These are phyloP conservation scores for Phytophthora constricta DNA, from an alignment of 352 stramenopile species.

Conservation along the genomic window DNA sequence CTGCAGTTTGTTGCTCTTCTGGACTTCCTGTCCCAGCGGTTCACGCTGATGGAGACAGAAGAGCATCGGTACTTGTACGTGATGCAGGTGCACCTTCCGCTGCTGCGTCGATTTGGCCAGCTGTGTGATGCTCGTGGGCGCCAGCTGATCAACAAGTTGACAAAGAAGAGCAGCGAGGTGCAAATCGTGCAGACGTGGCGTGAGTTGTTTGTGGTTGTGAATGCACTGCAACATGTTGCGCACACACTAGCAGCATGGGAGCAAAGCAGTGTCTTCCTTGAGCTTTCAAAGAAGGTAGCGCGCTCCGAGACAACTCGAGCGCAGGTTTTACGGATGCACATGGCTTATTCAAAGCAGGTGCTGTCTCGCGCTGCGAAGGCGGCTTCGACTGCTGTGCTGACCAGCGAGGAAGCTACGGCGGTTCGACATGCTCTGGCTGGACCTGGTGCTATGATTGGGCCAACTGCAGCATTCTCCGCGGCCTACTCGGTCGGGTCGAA, in stretches of 20 bases:
- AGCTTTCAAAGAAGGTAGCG: conserved; percentile 64
- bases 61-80: conserved; percentile 83
- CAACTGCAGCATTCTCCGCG: conserved; percentile 67
- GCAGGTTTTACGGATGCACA: conserved; percentile 66
- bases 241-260: conserved; percentile 62
- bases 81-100: conserved; percentile 64
- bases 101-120: conserved; percentile 49
- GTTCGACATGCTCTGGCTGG: conserved; percentile 73
- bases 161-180: conserved; percentile 12
- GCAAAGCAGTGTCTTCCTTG: conserved; percentile 71
- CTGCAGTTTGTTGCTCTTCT: conserved; percentile 57
- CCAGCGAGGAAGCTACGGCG: conserved; percentile 70
- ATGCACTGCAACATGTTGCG: conserved; percentile 51
- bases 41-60: conserved; percentile 65
- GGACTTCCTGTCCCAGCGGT: conserved; percentile 73
- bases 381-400: conserved; percentile 61
- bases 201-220: conserved; percentile 57
- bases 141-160: conserved; percentile 18
- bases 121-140: conserved; percentile 37
- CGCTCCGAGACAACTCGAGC: conserved; percentile 59
- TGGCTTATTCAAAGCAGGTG: conserved; percentile 59
- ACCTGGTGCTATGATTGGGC: conserved; percentile 74
- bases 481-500: conserved; percentile 80
- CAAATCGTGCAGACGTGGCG: conserved; percentile 20
- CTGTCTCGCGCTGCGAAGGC: conserved; percentile 54